phyloP scores from a whole-genome alignment of 2,329 filamentous ascomycete species.

The Colletotrichum lindemuthianum region DNA sequence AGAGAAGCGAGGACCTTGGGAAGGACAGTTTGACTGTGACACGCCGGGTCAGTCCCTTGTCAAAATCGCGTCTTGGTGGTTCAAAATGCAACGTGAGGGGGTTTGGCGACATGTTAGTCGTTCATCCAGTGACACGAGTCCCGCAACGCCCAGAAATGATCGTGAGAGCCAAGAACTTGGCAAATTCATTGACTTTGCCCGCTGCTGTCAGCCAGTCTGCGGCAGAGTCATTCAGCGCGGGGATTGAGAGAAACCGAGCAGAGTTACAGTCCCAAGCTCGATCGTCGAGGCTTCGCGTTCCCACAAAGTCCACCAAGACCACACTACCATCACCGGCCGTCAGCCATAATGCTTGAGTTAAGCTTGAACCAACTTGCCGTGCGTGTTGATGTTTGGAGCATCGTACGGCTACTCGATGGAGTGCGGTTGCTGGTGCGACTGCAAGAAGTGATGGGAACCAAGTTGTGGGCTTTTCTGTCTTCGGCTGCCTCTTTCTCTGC shows the following conservation, averaged over 20 bases:
- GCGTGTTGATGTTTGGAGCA: background rate
- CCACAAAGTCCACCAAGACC: constrained; percentile 20
- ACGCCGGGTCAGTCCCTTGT: constrained; percentile 20
- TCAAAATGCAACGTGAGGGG: constrained; percentile 30
- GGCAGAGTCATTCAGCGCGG: constrained; percentile 8
- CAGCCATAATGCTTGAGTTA: constrained; percentile 34
- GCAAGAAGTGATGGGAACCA: background rate
- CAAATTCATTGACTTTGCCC: constrained; percentile 19
- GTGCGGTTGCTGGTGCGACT: background rate
- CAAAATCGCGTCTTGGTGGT: constrained; percentile 13
- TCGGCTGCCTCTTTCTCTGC: constrained; percentile 12
- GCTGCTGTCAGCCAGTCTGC: background rate
- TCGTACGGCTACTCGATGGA: background rate
- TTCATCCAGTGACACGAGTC: constrained; percentile 33
- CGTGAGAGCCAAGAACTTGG: constrained; percentile 34
- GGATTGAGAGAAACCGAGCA: constrained; percentile 20
- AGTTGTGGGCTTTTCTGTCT: background rate
- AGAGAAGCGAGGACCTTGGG: constrained; percentile 1
- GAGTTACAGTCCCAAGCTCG: constrained; percentile 27
- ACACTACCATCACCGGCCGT: constrained; percentile 9
- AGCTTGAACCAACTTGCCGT: constrained; percentile 31
- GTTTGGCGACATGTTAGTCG: constrained; percentile 27
- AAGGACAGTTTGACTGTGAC: constrained; percentile 15
- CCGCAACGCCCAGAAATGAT: constrained; percentile 31
- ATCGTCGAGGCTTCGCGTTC: constrained; percentile 29